Evolutionary conservation across 2,329 filamentous ascomycete species (phyloP).

Genomic region (Gaeumannomyces tritici): DNA sequence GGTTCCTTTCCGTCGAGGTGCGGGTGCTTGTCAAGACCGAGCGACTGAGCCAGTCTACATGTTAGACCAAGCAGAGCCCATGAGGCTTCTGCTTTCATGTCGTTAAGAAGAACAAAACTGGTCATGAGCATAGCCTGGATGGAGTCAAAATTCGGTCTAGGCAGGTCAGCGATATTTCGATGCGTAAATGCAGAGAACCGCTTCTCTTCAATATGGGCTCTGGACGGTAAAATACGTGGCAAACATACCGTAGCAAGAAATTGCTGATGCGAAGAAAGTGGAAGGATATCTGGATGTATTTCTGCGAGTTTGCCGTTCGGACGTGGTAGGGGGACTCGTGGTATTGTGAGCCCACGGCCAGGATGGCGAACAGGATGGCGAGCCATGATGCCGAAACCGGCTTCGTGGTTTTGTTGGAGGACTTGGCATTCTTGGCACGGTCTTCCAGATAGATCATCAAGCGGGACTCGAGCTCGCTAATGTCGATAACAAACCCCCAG

Average conservation of each 20-base stretch:
- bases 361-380: slow-evolving; percentile 54
- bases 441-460: slow-evolving; percentile 58
- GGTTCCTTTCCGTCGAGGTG: slow-evolving; percentile 35
- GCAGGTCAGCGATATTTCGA: not conserved
- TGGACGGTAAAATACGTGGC: not conserved
- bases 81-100: slow-evolving; percentile 61
- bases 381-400: slow-evolving; percentile 56
- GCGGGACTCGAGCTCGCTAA: slow-evolving; percentile 54
- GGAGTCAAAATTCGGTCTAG: slow-evolving; percentile 52
- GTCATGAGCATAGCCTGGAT: slow-evolving; percentile 55
- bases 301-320: slow-evolving; percentile 48
- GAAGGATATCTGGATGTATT: slow-evolving; percentile 54
- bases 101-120: slow-evolving; percentile 54
- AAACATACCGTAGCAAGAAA: slow-evolving; percentile 44
- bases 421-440: slow-evolving; percentile 44
- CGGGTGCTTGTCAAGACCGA: slow-evolving; percentile 47
- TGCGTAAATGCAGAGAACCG: slow-evolving; percentile 4
- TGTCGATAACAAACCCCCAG: slow-evolving; percentile 58
- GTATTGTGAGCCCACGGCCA: slow-evolving; percentile 58
- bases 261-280: slow-evolving; percentile 56
- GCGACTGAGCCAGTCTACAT: slow-evolving; percentile 54
- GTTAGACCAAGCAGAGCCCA: slow-evolving; percentile 57
- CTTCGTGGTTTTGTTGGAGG: slow-evolving; percentile 32
- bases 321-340: slow-evolving; percentile 55
- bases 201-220: too few species aligned